Percentiles rank a stretch among this genome's conserved stretches.
Evolutionary conservation across 164 flowering plant genomes (phyloP).

Genomic region (Nelumbo lutea): DNA sequence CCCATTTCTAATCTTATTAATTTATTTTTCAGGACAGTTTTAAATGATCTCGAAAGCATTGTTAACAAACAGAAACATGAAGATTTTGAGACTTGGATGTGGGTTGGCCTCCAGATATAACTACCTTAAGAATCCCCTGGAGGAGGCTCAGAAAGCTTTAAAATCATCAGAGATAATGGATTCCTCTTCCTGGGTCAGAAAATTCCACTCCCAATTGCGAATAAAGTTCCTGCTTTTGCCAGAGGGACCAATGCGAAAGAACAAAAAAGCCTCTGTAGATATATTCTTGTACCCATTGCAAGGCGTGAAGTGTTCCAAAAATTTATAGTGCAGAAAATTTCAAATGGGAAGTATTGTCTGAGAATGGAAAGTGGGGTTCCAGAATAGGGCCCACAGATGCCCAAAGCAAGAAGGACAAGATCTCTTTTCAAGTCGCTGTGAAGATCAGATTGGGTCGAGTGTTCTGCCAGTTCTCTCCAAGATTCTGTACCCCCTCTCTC

Average conservation of each 20-base stretch:
- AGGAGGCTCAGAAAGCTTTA: constrained; percentile 28
- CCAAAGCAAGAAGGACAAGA: constrained; percentile 42
- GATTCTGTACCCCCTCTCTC: constrained; percentile 48
- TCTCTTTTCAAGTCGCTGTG: constrained; percentile 60
- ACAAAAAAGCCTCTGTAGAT: constrained; percentile 36
- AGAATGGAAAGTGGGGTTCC: constrained; percentile 31
- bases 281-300: constrained; percentile 66
- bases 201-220: constrained; percentile 32
- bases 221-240: constrained; percentile 58
- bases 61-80: not conserved
- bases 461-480: constrained; percentile 29
- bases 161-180: constrained; percentile 33
- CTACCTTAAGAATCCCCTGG: constrained; percentile 25
- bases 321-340: constrained; percentile 30
- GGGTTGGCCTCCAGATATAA: constrained; percentile 7
- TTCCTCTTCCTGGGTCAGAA: constrained; percentile 42
- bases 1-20: constrained; percentile 6
- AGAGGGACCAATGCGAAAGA: constrained; percentile 36
- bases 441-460: constrained; percentile 54
- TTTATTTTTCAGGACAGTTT: not conserved
- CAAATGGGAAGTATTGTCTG: constrained; percentile 24
- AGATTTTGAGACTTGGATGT: not conserved
- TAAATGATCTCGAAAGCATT: constrained; percentile 7
- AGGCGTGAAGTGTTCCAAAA: constrained; percentile 38
- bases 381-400: constrained; percentile 30